Conservation (phyloP, 2,329 filamentous ascomycete genomes). For the Ambrosiella beaveri region DNA sequence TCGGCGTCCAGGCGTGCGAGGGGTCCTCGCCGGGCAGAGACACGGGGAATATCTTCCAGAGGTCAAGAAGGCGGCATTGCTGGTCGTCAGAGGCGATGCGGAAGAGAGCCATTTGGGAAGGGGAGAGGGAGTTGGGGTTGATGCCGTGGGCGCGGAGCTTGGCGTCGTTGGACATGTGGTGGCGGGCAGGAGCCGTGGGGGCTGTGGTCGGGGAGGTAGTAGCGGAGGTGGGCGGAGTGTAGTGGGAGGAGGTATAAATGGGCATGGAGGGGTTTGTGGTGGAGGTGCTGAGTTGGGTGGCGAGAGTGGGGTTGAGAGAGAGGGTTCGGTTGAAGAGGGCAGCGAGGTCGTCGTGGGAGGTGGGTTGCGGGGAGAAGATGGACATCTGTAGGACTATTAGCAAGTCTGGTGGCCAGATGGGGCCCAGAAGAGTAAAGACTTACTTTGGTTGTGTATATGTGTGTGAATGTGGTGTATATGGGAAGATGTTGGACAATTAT, state of each 20-base stretch:
- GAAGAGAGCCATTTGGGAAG: slow-evolving; percentile 64
- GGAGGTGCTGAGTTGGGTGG: slow-evolving; percentile 4
- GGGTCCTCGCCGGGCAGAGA: slow-evolving; percentile 37
- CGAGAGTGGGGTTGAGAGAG: slow-evolving; percentile 3
- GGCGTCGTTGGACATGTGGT: slow-evolving; percentile 25
- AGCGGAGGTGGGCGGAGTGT: not conserved
- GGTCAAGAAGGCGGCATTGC: slow-evolving; percentile 56
- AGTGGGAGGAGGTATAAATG: slow-evolving; percentile 8
- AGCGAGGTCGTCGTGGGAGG: slow-evolving; percentile 9
- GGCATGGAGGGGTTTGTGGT: slow-evolving; percentile 9
- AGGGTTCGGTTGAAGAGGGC: slow-evolving; percentile 10
- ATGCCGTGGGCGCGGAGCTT: slow-evolving; percentile 51
- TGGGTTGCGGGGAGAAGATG: slow-evolving; percentile 6
- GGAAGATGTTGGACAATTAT: too few relatives aligned
- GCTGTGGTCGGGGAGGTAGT: slow-evolving; percentile 6
- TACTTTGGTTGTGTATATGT: not conserved
- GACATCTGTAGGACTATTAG: slow-evolving; percentile 8
- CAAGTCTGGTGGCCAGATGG: not conserved
- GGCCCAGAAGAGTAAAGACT: not conserved
- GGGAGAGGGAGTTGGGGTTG: slow-evolving; percentile 49
- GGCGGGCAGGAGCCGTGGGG: not conserved
- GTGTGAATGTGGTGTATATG: too few relatives aligned
- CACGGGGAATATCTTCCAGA: slow-evolving; percentile 71
- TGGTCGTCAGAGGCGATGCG: slow-evolving; percentile 55
- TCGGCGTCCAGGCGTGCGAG: slow-evolving; percentile 34